These are phyloP conservation scores for Phanerochaete sordida DNA, from an alignment of 768 basidiomycete genomes.

Conservation along the genomic window DNA sequence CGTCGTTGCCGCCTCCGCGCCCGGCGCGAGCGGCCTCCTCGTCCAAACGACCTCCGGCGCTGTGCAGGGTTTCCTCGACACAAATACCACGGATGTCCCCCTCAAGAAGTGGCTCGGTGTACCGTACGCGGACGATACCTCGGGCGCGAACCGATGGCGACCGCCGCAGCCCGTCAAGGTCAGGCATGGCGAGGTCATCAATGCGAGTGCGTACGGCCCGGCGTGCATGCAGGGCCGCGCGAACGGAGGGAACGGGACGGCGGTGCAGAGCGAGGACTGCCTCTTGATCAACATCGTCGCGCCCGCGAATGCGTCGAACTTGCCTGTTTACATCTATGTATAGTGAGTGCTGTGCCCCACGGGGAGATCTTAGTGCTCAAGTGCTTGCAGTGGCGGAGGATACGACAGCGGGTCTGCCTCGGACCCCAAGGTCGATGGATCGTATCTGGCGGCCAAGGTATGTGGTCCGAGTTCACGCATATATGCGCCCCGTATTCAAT, in stretches of 20 bases:
- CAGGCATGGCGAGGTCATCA: conserved; percentile 9
- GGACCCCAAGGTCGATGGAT: conserved; percentile 23
- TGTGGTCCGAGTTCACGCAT: neutral
- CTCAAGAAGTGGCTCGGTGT: conserved; percentile 24
- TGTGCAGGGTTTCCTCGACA: conserved; percentile 20
- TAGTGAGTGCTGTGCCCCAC: conserved; percentile 16
- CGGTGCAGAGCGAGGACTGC: conserved; percentile 23
- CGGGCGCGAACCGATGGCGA: conserved; percentile 21
- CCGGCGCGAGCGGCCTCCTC: conserved; percentile 4
- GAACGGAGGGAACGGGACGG: conserved; percentile 20
- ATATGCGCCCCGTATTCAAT: neutral
- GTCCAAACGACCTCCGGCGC: conserved; percentile 22
- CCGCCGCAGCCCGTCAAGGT: conserved; percentile 18
- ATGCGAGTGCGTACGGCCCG: conserved; percentile 21
- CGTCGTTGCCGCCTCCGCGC: neutral
- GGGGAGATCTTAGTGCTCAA: no score
- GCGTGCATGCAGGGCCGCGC: conserved; percentile 23
- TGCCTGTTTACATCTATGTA: conserved; percentile 21
- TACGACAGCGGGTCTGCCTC: conserved; percentile 21
- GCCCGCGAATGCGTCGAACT: conserved; percentile 15
- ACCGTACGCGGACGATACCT: conserved; percentile 20
- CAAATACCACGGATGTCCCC: conserved; percentile 16
- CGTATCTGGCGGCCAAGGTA: conserved; percentile 19
- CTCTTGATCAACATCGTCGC: conserved; percentile 22
- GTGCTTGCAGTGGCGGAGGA: conserved; percentile 17